phyloP scores from a whole-genome alignment of 2,329 filamentous ascomycete genomes.

The Botrytis sinoallii region DNA sequence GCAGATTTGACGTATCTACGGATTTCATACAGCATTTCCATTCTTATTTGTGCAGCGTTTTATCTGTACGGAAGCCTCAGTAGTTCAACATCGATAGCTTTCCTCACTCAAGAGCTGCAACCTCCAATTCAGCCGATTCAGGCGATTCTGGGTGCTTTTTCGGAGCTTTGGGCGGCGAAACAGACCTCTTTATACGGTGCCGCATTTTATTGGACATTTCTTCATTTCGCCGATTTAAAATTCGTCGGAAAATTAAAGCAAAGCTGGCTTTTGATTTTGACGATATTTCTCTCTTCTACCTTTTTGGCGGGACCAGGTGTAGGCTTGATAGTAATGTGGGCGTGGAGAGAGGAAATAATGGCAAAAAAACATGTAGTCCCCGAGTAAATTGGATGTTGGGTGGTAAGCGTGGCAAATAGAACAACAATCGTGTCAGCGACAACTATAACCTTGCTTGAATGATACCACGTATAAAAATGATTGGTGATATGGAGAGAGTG shows the following conservation, averaged over 20 bases:
- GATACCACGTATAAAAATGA: background rate
- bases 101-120: background rate
- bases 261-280: conserved; percentile 26
- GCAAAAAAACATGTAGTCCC: conserved; percentile 21
- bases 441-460: background rate
- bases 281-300: conserved; percentile 23
- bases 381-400: background rate
- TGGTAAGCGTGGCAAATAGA: background rate
- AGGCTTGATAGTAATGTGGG: conserved; percentile 35
- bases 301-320: conserved; percentile 36
- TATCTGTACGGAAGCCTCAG: conserved; percentile 30
- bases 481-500: background rate
- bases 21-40: conserved; percentile 19
- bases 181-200: conserved; percentile 27
- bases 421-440: background rate
- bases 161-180: conserved; percentile 10
- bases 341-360: conserved; percentile 40
- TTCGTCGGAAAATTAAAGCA: conserved; percentile 32
- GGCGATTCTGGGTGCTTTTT: background rate
- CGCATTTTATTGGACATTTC: conserved; percentile 35
- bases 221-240: conserved; percentile 39
- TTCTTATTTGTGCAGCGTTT: background rate
- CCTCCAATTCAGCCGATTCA: background rate
- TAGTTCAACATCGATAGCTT: conserved; percentile 25
- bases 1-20: conserved; percentile 25